Conservation (phyloP, 176 grass and related monocot species). For the Coix lacrymajobi region DNA sequence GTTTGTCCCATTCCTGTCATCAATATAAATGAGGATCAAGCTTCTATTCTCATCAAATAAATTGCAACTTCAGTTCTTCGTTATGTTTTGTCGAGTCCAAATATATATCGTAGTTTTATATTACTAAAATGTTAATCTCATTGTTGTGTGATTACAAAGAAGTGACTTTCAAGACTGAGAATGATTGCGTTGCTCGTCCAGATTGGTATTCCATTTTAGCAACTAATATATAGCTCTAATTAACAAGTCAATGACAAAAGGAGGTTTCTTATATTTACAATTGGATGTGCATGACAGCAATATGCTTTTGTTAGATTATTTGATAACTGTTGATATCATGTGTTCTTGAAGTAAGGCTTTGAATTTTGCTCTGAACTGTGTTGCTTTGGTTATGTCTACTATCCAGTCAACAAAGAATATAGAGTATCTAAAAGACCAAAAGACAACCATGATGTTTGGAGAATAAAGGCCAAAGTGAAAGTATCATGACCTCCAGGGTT, state of each 20-base stretch:
- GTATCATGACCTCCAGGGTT: slow-evolving; percentile 52
- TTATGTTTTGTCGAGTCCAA: background rate
- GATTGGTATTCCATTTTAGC: slow-evolving; percentile 28
- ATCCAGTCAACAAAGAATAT: slow-evolving; percentile 82
- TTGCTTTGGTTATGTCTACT: slow-evolving; percentile 59
- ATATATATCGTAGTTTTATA: background rate
- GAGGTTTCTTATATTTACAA: background rate
- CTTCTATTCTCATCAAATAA: background rate
- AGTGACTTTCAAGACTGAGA: slow-evolving; percentile 1
- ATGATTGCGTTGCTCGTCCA: slow-evolving; percentile 19
- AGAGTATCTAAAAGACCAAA: slow-evolving; percentile 55
- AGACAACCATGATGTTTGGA: slow-evolving; percentile 64
- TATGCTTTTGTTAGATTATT: slow-evolving; percentile 14
- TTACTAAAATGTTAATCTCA: background rate
- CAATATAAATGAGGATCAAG: background rate
- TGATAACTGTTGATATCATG: slow-evolving; percentile 20
- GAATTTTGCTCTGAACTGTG: slow-evolving; percentile 49
- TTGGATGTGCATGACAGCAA: background rate
- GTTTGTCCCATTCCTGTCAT: background rate
- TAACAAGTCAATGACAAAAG: background rate
- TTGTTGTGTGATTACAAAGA: background rate
- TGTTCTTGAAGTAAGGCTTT: slow-evolving; percentile 28
- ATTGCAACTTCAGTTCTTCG: background rate
- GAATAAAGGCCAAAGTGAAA: slow-evolving; percentile 59
- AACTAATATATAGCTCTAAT: background rate